Conservation (phyloP, 371 early-diverging fungal genomes). For the Entomophthora muscae region DNA sequence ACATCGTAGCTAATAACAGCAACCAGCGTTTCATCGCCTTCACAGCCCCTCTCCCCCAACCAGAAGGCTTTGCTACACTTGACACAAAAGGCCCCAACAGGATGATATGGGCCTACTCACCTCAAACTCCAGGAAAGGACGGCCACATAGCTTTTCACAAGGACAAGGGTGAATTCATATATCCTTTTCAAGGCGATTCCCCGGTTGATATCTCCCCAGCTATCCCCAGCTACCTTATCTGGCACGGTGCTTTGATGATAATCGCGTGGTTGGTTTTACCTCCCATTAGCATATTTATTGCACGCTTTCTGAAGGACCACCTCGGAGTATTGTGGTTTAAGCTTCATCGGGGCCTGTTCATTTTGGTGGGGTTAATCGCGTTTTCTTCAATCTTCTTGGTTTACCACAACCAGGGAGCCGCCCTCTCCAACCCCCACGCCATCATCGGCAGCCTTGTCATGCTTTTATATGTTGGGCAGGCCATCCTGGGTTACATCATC, state of each 20-base stretch:
- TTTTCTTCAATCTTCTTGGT: background rate
- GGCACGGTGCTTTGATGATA: background rate
- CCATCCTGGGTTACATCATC: background rate
- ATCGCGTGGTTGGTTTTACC: conserved; percentile 4
- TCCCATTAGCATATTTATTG: conserved; percentile 1
- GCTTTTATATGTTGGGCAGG: background rate
- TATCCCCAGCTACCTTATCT: too few relatives aligned
- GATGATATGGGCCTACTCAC: background rate
- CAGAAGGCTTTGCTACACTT: background rate
- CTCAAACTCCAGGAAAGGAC: background rate
- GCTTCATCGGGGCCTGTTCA: background rate
- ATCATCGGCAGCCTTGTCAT: background rate
- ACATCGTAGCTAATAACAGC: too few relatives aligned
- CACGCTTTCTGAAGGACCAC: background rate
- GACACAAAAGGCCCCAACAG: background rate
- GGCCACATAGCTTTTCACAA: background rate
- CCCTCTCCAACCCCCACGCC: background rate
- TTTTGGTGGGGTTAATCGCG: background rate
- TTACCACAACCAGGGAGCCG: background rate
- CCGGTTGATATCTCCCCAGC: too few relatives aligned
- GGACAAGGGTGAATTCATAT: background rate
- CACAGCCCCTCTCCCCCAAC: background rate
- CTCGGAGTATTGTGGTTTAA: conserved; percentile 6
- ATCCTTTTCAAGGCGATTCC: background rate
- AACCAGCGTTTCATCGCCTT: background rate